Evolutionary conservation across 176 grass and related monocot species (phyloP).

Genomic region (Carex pumila): DNA sequence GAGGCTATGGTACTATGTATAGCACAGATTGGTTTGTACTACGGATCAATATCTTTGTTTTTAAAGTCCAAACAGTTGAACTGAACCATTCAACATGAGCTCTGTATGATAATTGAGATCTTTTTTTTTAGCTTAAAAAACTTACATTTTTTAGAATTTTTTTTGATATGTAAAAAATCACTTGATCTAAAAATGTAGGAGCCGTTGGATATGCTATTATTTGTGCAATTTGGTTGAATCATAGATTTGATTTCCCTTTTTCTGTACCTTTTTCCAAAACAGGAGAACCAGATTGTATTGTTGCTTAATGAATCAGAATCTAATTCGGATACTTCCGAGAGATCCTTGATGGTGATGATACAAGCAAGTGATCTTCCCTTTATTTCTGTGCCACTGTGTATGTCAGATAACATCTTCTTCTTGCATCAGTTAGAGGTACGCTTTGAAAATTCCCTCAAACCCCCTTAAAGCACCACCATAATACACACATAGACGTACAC

Average conservation of each 20-base stretch:
- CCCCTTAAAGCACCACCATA: background rate
- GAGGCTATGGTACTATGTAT: too few species aligned
- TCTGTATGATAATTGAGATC: too few species aligned
- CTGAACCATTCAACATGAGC: too few species aligned
- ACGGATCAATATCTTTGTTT: too few species aligned
- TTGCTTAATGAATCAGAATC: slow-evolving; percentile 60
- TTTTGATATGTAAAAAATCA: too few species aligned
- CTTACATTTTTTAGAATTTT: too few species aligned
- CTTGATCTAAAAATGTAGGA: too few species aligned
- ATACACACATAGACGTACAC: background rate
- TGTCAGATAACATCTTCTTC: slow-evolving; percentile 31
- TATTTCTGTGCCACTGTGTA: slow-evolving; percentile 44
- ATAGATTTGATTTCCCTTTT: background rate
- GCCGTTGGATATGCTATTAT: background rate
- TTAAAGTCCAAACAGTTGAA: too few species aligned
- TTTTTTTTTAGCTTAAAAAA: too few species aligned
- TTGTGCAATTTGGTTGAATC: background rate
- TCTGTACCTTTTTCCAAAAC: slow-evolving; percentile 23
- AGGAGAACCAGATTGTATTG: slow-evolving; percentile 76
- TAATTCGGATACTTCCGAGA: slow-evolving; percentile 38
- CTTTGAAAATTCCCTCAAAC: background rate
- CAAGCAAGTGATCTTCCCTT: slow-evolving; percentile 57
- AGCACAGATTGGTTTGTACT: too few species aligned
- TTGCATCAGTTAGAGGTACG: slow-evolving; percentile 58
- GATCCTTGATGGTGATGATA: slow-evolving; percentile 71